These are phyloP conservation scores for Starmerella ratchasimensis DNA, from an alignment of 805 yeast species.

Conservation along the genomic window DNA sequence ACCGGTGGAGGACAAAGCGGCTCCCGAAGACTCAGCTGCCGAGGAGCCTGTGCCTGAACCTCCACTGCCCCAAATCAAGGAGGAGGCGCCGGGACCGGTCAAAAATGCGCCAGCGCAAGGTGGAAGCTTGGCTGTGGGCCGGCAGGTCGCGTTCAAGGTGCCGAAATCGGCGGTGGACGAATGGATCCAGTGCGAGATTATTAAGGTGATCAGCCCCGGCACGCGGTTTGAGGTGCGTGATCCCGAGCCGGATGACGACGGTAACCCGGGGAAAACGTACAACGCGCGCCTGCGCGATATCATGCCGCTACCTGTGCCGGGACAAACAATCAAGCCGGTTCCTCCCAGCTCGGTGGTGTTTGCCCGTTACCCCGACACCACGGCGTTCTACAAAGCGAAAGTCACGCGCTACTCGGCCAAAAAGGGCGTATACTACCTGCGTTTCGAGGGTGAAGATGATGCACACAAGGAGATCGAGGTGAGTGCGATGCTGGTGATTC, in stretches of 20 bases:
- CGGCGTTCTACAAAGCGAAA: slow-evolving; percentile 90
- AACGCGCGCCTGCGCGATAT: slow-evolving; percentile 72
- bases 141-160: slow-evolving; percentile 80
- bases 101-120: background rate
- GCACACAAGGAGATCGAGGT: slow-evolving; percentile 92
- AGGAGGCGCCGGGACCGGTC: background rate
- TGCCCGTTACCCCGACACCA: slow-evolving; percentile 94
- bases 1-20: background rate
- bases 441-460: slow-evolving; percentile 95
- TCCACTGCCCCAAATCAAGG: background rate
- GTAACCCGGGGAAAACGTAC: slow-evolving; percentile 74
- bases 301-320: slow-evolving; percentile 43
- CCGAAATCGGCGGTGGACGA: slow-evolving; percentile 59
- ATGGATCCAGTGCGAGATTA: slow-evolving; percentile 93
- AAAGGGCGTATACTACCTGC: slow-evolving; percentile 28
- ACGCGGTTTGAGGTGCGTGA: slow-evolving; percentile 78
- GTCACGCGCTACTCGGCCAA: slow-evolving; percentile 39
- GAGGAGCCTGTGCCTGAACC: background rate
- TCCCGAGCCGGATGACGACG: slow-evolving; percentile 92
- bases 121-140: slow-evolving; percentile 36
- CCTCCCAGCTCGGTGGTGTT: slow-evolving; percentile 70
- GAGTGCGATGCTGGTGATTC: slow-evolving; percentile 67
- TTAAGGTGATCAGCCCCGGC: slow-evolving; percentile 63
- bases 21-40: background rate
- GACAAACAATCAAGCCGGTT: slow-evolving; percentile 34